Evolutionary conservation across 768 basidiomycete genomes (phyloP), one percentile per base, ranked within the genome.

Genomic region (Tulasnella sp.): DNA sequence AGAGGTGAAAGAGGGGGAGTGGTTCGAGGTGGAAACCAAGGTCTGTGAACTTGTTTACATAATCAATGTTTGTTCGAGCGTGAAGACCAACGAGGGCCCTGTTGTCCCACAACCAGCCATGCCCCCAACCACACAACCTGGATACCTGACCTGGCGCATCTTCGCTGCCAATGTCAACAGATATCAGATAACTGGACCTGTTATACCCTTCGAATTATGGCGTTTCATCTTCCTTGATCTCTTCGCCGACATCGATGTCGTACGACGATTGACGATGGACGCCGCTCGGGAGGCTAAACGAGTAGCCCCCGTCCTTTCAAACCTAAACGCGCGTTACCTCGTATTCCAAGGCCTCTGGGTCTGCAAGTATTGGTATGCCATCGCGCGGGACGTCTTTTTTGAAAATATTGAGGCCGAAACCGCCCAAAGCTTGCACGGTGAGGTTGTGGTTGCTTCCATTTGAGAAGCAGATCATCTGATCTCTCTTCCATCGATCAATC

Each of bases 361-460:
- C 16, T 82, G 80, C 27, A 73, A 75, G 72, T 74, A 78, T 31
- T 82, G 82, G 79, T 79, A 79, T 56, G 58, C 34, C 31, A 78
- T 81, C 40, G 82, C 82, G 24, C 58, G 77, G 27, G 79, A 80
- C 71, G 80, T 82, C 31, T 82, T 82, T 56, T 79, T 82, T 21
- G 81, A 82, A 75, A 75, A 82, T 10, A 44, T 82, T 10, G 39
- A 80, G 56, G 81, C 78, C 21, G 46, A 79, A 34, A 82, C 80
- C 14, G 40, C 75, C 34, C 80, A 80, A 19, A 76, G 82, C 21
- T 73, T 82, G 58, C 39, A 46, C 19, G 81, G 79, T 46, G 36
- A 31, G 78, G 34, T n/a, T 31, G n/a, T 7, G 34, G 21, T 40
- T 79, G 16, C 56, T 40, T 24, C 27, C n/a, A 27, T 0, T 46